Base-by-base conservation (phyloP, 2,329 filamentous ascomycete genomes). In the Aspergillus fischeri region DNA sequence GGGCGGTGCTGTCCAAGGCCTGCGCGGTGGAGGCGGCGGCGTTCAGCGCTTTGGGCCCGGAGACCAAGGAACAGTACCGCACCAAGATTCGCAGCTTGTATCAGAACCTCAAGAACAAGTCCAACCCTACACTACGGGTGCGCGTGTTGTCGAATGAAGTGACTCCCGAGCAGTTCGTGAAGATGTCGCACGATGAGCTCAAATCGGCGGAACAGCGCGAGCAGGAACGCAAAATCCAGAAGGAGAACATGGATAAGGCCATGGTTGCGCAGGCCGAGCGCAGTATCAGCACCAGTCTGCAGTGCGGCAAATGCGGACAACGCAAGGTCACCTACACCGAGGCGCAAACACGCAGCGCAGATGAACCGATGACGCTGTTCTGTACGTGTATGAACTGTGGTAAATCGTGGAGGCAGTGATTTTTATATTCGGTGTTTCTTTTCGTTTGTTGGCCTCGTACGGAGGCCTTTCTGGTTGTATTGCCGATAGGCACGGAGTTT, bases 241-340 rank as follows among this genome's bases (percentile, higher is more conserved):
- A 90, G 76, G 91, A 97, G 77, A 99, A 99, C 76, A 92, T 97
- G 90, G 92, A 92, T 80, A 91, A 93, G 76, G 91, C 94, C 1
- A 95, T 97, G 86, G 92, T 96, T 10, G 90, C 93, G 56, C 89
- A 92, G 81, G 89, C 86, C 20, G 89, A 96, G 77, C 94, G 92
- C 82, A 92, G 89, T 71, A 91, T 97, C 77, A 92, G 88, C 72
- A 88, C 89, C 72, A 90, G 88, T 56, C 82, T 97, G 69, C 88
- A 91, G 76, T 99, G 94, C 78, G 86, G 91, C 70, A 92, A 92
- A 75, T 99, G 94, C 78, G 90, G 90, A 68, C 83, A 96, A 83
- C 92, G 90, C 81, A 92, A 91, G 81, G 94, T 97, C 71, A 92
- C 89, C 75, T 99, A 99, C 77, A 91, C 86, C 51, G 94, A 99